Evolutionary conservation across 257 asterid genomes (phyloP), one percentile per base, ranked within the genome.

Genomic region (Echites panduratus): DNA sequence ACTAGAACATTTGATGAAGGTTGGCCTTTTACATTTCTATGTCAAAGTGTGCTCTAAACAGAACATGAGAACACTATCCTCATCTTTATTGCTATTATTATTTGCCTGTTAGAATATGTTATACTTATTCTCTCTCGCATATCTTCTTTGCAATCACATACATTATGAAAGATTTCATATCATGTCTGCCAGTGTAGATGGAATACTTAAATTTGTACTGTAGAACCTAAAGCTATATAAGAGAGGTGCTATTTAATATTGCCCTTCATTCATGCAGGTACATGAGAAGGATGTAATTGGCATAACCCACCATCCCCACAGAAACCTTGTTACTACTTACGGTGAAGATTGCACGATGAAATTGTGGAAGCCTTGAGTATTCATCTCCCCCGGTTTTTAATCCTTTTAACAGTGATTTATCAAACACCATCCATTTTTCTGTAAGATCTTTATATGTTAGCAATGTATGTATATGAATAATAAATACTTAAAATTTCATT

Each of bases 1-100:
- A 78, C 85, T 94, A 79, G 98, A 91, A 84, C 98, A 94, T 85
- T 90, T 91, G 78, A 89, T 94, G 97, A 94, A 91, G 99, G 97
- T 94, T 78, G 76, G 83, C 49, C 70, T 27, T 69, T 64, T 50
- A 16, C 12, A 41, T 26, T 22, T 66, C 56, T 11, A 52, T 35
- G 12, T 41, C 29, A 62, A 22, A n/a, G 3, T 5, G 56, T 17
- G 17, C 22, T 4, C 26, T 4, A 26, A 70, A 43, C 20, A 32
- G 38, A n/a, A n/a, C n/a, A n/a, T n/a, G n/a, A 61, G 13, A 26
- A 24, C 47, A 45, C 9, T 22, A 12, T 63, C 13, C 35, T 19
- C 38, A 20, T 12, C 22, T 24, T 47, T 20, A 16, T n/a, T 6
- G 29, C 45, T 26, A 22, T 7, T 7, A 40, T 7, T 6, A 20